Percentiles rank a stretch among this genome's conserved stretches.
Evolutionary conservation across 2,329 filamentous ascomycete genomes (phyloP).

Genomic region (Sclerotinia trifoliorum): DNA sequence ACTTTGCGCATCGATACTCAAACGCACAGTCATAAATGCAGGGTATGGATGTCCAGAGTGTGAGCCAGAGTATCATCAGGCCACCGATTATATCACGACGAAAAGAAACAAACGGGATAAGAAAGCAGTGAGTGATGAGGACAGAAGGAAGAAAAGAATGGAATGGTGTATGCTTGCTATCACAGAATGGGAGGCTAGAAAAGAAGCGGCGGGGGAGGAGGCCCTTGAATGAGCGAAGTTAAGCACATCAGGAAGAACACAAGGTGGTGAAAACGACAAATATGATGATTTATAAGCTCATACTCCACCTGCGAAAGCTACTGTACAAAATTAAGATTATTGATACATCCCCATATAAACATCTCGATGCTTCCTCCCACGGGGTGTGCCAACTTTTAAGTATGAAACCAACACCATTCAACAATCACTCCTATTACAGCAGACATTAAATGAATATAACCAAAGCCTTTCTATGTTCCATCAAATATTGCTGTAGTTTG

Average conservation of each 20-base stretch:
- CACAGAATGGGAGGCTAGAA: slow-evolving; percentile 15
- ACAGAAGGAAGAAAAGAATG: not conserved
- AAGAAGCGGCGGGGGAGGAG: not conserved
- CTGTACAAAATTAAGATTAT: not conserved
- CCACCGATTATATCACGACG: not conserved
- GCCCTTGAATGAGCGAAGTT: not conserved
- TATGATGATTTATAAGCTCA: not conserved
- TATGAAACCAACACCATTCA: too few relatives aligned
- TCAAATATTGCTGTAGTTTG: not conserved
- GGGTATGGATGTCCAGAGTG: slow-evolving; percentile 20
- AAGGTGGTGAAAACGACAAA: not conserved
- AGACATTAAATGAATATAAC: not conserved
- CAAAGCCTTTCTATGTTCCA: not conserved
- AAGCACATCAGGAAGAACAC: not conserved
- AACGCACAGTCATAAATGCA: slow-evolving; percentile 12
- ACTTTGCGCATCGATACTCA: not conserved
- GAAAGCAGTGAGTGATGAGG: not conserved
- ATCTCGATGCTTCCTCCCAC: not conserved
- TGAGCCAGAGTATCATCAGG: slow-evolving; percentile 14
- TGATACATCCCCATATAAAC: not conserved
- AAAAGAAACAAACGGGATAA: not conserved
- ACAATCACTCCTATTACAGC: not conserved
- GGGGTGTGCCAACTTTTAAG: not conserved
- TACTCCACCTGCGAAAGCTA: not conserved
- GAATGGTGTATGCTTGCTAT: slow-evolving; percentile 19